These are phyloP conservation scores for Tuctoria greenei DNA, from an alignment of 176 grass and related monocot species.

Conservation along the genomic window DNA sequence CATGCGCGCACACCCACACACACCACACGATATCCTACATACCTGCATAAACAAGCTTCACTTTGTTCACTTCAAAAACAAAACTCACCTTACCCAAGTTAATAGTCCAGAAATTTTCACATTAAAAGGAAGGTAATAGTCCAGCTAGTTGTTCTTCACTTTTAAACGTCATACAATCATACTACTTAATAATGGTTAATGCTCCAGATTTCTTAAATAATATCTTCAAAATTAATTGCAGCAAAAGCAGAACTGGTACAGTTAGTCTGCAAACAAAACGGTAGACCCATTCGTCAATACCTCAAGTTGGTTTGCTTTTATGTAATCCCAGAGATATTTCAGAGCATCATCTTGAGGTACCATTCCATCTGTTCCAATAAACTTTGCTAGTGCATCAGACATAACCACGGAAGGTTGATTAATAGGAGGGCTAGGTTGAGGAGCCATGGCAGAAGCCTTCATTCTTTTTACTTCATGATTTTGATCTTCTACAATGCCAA, in stretches of 20 bases:
- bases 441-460: conserved; percentile 35
- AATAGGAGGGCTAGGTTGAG: conserved; percentile 42
- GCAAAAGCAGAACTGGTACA: conserved; percentile 10
- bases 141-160: neutral
- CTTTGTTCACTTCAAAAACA: no score
- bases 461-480: conserved; percentile 47
- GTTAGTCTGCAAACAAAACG: conserved; percentile 14
- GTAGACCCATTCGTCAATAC: conserved; percentile 36
- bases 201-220: neutral
- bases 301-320: conserved; percentile 90
- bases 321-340: conserved; percentile 78
- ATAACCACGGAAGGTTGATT: conserved; percentile 47
- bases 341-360: conserved; percentile 60
- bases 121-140: neutral
- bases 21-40: neutral
- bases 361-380: conserved; percentile 65
- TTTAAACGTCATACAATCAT: neutral
- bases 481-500: conserved; percentile 52
- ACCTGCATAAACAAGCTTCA: neutral
- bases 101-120: neutral
- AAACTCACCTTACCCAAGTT: neutral
- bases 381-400: conserved; percentile 81
- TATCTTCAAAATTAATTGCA: neutral
- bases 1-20: no score
- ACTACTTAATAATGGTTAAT: conserved; percentile 21